Conservation (phyloP, 2,329 filamentous ascomycete species). For the Didymella exigua region DNA sequence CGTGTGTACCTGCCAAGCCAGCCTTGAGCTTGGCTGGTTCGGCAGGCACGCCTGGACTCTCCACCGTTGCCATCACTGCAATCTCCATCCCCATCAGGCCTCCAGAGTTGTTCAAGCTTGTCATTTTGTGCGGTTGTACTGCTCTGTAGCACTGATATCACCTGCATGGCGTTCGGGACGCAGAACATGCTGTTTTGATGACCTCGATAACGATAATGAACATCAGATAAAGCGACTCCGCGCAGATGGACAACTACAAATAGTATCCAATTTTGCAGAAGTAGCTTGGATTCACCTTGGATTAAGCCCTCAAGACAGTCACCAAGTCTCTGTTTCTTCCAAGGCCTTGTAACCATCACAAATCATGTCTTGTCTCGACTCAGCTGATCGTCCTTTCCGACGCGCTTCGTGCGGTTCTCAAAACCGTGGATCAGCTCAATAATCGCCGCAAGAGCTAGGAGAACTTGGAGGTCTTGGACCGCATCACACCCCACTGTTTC, state of each 20-base stretch:
- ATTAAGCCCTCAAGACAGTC: not conserved
- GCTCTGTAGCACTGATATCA: not conserved
- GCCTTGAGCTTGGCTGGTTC: not conserved
- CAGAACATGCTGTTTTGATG: not conserved
- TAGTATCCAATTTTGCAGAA: not conserved
- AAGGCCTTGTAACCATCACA: not conserved
- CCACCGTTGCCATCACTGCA: not conserved
- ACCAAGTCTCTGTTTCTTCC: not conserved
- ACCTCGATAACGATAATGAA: not conserved
- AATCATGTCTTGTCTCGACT: not conserved
- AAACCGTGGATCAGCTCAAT: constrained; percentile 7
- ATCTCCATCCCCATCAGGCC: constrained; percentile 9
- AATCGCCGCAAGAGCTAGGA: constrained; percentile 17
- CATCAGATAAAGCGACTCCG: not conserved
- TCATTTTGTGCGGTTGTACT: not conserved
- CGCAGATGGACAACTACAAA: not conserved
- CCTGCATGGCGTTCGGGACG: not conserved
- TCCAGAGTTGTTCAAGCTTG: constrained; percentile 11
- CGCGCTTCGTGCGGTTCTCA: not conserved
- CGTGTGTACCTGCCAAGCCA: constrained; percentile 3
- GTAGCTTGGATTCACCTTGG: not conserved
- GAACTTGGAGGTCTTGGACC: constrained; percentile 1
- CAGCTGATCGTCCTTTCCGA: constrained; percentile 7
- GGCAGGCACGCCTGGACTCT: not conserved
- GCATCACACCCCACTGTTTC: constrained; percentile 6